A percentile compares a stretch with the other conserved stretches of the same genome.
Evolutionary conservation across 2,329 filamentous ascomycete species (phyloP).

Genomic region (Myriosclerotinia scirpicola): DNA sequence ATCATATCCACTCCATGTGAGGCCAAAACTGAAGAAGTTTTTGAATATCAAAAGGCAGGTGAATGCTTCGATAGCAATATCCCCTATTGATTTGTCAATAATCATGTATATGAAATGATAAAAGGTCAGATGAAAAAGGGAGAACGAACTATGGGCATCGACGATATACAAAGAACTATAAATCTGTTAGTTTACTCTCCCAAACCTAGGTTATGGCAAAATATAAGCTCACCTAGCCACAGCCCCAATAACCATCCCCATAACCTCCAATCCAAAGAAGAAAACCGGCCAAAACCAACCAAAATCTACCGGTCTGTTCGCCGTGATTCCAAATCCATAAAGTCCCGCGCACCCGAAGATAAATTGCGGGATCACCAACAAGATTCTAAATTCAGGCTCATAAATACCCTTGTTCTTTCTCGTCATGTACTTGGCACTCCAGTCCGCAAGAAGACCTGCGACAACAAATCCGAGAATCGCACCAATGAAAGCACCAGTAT

Average conservation of each 20-base stretch:
- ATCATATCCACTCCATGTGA: slow-evolving; percentile 81
- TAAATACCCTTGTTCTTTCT: slow-evolving; percentile 76
- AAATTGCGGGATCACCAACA: slow-evolving; percentile 80
- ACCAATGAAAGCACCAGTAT: slow-evolving; percentile 82
- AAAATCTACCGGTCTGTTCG: slow-evolving; percentile 61
- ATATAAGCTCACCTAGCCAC: slow-evolving; percentile 63
- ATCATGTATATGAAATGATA: neutral
- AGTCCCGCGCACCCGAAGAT: slow-evolving; percentile 75
- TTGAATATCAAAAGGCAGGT: slow-evolving; percentile 92
- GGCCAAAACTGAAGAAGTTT: slow-evolving; percentile 84
- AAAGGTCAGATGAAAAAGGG: neutral
- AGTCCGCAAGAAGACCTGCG: slow-evolving; percentile 74
- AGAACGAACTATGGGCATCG: slow-evolving; percentile 77
- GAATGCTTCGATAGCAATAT: slow-evolving; percentile 83
- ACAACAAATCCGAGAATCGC: slow-evolving; percentile 74
- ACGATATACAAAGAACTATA: slow-evolving; percentile 69
- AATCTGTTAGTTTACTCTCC: neutral
- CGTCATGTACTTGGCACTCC: slow-evolving; percentile 68
- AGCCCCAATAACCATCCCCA: slow-evolving; percentile 88
- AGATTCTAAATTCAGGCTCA: slow-evolving; percentile 85
- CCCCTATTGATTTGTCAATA: slow-evolving; percentile 49
- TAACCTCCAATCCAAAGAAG: slow-evolving; percentile 83
- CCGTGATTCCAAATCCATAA: slow-evolving; percentile 80
- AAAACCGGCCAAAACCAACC: slow-evolving; percentile 69
- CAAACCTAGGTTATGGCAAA: neutral